phyloP scores from a whole-genome alignment of 495 filamentous ascomycete genomes.

The Wilcoxina mikolae region DNA sequence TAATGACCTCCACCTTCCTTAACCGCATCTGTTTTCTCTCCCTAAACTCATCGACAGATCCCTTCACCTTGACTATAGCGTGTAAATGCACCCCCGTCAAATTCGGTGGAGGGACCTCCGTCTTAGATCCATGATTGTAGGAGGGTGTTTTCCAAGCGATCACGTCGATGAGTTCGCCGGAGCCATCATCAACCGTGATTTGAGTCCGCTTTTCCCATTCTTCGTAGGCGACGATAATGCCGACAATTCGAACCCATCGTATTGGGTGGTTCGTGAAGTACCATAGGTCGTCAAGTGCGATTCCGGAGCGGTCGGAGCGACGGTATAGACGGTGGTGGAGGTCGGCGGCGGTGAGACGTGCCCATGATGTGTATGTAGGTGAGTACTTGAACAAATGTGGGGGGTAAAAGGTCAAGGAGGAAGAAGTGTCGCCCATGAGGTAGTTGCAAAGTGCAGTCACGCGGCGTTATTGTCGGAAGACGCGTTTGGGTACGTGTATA shows the following conservation, averaged over 20 bases:
- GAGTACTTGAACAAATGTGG: conserved; percentile 73
- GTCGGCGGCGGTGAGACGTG: conserved; percentile 56
- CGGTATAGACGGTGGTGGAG: conserved; percentile 43
- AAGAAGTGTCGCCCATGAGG: too few relatives aligned
- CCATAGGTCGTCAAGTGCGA: conserved; percentile 42
- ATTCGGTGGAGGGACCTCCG: conserved; percentile 27
- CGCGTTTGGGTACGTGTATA: too few relatives aligned
- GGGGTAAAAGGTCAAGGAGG: conserved; percentile 59
- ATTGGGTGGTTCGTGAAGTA: conserved; percentile 84
- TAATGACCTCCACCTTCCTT: conserved; percentile 46
- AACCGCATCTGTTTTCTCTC: conserved; percentile 46
- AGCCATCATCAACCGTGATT: conserved; percentile 62
- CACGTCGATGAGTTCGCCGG: conserved; percentile 55
- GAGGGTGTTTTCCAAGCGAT: conserved; percentile 13
- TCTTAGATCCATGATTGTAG: neutral
- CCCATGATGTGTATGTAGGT: conserved; percentile 71
- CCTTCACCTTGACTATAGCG: conserved; percentile 61
- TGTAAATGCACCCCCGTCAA: conserved; percentile 46
- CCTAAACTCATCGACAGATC: conserved; percentile 50
- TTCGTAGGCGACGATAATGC: conserved; percentile 62
- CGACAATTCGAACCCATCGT: conserved; percentile 64
- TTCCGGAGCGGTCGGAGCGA: conserved; percentile 39
- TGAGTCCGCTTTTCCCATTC: conserved; percentile 33
- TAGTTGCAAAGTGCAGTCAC: too few relatives aligned
- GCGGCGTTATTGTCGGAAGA: too few relatives aligned